Base-by-base conservation (phyloP, 192 early-diverging fungal genomes). In the Diversispora epigaea region DNA sequence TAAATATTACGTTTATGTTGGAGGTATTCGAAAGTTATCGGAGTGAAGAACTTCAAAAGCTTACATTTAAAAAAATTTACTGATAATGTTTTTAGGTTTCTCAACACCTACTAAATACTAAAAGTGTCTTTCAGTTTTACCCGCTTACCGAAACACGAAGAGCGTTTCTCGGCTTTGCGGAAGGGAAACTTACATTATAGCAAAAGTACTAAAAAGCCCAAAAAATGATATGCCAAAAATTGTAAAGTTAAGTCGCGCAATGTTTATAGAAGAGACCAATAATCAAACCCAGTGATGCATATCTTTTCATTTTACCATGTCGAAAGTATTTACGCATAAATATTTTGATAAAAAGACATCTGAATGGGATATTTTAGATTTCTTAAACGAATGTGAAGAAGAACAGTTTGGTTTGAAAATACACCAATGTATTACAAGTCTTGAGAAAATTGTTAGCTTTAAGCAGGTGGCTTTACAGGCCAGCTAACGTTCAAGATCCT, bases 271-370 rank as follows among this genome's bases (percentile, higher is more conserved):
- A n/a, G n/a, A n/a, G n/a, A n/a, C n/a, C n/a, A n/a, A n/a, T n/a
- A n/a, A n/a, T n/a, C n/a, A 52, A 52, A n/a, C 49, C 49, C 49
- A 52, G 7, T 52, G 9, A 52, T 15, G 49, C 49, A 15, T 90
- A 86, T 88, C 77, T 86, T 46, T 39, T 63, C 39, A 39, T 60
- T 60, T 32, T 11, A 41, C 39, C 21, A 41, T 63, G 40, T 63
- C 61, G 12, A 39, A 63, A 19, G 6, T 6, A 15, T 9, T 52
- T 52, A 39, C 21, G 19, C 66, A 68, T 52, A 68, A 47, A 68
- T 74, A 74, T 22, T 74, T 74, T 15, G 62, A 64, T 43, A 0
- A 41, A 12, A 74, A 74, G 14, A 6, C 4, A 32, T 64, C 73
- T 15, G 60, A 64, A 63, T 72, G 39, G 71, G 62, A 72, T 40